Percentiles rank a stretch among this genome's conserved stretches.
phyloP scores from a whole-genome alignment of 768 basidiomycete species.

The Botryobasidium botryosum region DNA sequence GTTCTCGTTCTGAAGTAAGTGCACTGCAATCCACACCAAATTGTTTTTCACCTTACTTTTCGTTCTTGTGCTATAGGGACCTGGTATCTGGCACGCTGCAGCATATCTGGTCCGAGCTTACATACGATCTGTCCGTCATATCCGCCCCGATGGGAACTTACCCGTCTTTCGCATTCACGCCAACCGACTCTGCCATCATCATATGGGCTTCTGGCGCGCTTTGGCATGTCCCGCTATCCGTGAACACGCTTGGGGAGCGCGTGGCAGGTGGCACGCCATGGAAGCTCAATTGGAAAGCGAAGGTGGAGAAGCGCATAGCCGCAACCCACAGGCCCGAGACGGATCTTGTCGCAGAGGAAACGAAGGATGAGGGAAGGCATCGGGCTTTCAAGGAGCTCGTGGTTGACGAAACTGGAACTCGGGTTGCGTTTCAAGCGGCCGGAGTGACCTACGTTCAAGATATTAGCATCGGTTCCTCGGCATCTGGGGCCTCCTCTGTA shows the following conservation, averaged over 20 bases:
- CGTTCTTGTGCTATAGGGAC: conserved; percentile 29
- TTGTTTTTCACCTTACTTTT: not conserved
- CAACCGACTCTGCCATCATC: conserved; percentile 38
- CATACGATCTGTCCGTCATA: conserved; percentile 43
- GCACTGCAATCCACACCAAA: not conserved
- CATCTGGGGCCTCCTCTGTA: not conserved
- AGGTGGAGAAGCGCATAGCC: conserved; percentile 46
- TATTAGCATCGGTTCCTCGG: conserved; percentile 16
- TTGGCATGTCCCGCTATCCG: conserved; percentile 37
- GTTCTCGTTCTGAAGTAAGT: conserved; percentile 53
- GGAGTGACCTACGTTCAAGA: conserved; percentile 38
- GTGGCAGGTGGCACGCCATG: conserved; percentile 26
- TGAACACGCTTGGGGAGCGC: conserved; percentile 38
- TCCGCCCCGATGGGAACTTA: conserved; percentile 71
- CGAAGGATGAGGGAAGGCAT: conserved; percentile 35
- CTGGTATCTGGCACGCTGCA: conserved; percentile 45
- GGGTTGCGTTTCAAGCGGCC: conserved; percentile 49
- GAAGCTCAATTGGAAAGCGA: conserved; percentile 22
- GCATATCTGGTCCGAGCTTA: conserved; percentile 50
- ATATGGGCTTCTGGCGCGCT: conserved; percentile 66
- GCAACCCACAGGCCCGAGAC: conserved; percentile 34
- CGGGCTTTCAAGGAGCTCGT: conserved; percentile 44
- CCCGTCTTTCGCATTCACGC: conserved; percentile 55
- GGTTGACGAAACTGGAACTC: conserved; percentile 35
- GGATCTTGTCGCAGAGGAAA: conserved; percentile 38